A percentile compares a stretch with the other conserved stretches of the same genome.
Conservation (phyloP, 805 yeast species). For the Ogataea pini region DNA sequence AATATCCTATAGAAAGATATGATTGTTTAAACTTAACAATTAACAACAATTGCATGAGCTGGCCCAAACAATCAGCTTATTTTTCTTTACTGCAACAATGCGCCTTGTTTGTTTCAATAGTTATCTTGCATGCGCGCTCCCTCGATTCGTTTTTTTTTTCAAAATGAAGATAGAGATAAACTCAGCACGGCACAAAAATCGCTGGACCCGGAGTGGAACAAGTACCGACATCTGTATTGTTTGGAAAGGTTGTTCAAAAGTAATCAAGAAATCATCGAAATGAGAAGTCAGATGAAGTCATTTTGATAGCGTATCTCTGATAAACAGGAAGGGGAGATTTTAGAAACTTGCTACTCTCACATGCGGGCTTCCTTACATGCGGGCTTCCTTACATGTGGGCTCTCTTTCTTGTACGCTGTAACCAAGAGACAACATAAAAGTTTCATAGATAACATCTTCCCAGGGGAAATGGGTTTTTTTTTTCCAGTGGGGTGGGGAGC, state of each 20-base stretch:
- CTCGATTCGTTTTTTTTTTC: neutral
- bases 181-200: neutral
- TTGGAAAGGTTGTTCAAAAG: too few relatives aligned
- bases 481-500: too few relatives aligned
- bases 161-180: constrained; percentile 1
- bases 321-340: too few relatives aligned
- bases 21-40: constrained; percentile 2
- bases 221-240: too few relatives aligned
- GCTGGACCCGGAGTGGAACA: too few relatives aligned
- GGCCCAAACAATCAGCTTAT: neutral
- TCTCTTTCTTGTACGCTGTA: neutral
- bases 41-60: neutral
- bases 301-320: too few relatives aligned
- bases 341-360: neutral
- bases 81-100: neutral
- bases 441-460: too few relatives aligned
- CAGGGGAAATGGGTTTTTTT: too few relatives aligned
- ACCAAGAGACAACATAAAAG: neutral
- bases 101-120: neutral
- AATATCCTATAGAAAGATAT: neutral
- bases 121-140: neutral
- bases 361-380: neutral
- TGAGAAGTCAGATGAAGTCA: too few relatives aligned
- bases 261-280: too few relatives aligned
- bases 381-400: neutral